Evolutionary conservation across 2,329 filamentous ascomycete species (phyloP).

Genomic region (Xylaria sp.): DNA sequence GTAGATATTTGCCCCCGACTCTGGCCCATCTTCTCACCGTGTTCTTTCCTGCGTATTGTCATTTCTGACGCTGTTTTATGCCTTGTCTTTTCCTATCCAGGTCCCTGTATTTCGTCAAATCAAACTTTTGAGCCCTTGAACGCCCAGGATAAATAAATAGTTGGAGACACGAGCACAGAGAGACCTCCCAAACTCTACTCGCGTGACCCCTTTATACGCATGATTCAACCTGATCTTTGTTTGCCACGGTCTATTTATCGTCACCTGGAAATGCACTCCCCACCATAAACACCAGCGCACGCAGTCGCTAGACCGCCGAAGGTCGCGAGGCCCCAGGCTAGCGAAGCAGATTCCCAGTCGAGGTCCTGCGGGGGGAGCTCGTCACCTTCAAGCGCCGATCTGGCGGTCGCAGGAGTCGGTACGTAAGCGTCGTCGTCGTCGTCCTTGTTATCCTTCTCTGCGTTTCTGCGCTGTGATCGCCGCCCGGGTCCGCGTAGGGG

Average conservation of each 20-base stretch:
- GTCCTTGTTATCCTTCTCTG: slow-evolving; percentile 38
- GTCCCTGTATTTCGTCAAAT: not conserved
- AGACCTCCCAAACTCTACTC: not conserved
- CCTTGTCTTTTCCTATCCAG: not conserved
- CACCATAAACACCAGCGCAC: slow-evolving; percentile 59
- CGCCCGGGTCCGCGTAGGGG: not conserved
- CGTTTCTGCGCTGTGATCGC: slow-evolving; percentile 22
- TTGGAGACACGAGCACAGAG: not conserved
- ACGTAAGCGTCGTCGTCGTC: slow-evolving; percentile 50
- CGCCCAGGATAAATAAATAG: not conserved
- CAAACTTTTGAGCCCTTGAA: not conserved
- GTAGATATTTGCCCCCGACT: not conserved
- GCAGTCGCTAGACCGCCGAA: slow-evolving; percentile 59
- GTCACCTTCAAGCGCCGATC: slow-evolving; percentile 53
- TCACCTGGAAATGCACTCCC: slow-evolving; percentile 57
- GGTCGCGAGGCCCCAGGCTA: slow-evolving; percentile 59
- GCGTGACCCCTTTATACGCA: not conserved
- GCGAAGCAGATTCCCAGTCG: slow-evolving; percentile 60
- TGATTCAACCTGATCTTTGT: not conserved
- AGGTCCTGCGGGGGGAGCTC: slow-evolving; percentile 54
- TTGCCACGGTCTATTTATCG: not conserved
- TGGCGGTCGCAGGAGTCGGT: slow-evolving; percentile 51
- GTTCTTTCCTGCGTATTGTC: not conserved
- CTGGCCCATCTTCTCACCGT: not conserved
- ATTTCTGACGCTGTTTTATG: not conserved